Base-by-base conservation (phyloP, 371 early-diverging fungal genomes). In the Mortierella sp. region DNA sequence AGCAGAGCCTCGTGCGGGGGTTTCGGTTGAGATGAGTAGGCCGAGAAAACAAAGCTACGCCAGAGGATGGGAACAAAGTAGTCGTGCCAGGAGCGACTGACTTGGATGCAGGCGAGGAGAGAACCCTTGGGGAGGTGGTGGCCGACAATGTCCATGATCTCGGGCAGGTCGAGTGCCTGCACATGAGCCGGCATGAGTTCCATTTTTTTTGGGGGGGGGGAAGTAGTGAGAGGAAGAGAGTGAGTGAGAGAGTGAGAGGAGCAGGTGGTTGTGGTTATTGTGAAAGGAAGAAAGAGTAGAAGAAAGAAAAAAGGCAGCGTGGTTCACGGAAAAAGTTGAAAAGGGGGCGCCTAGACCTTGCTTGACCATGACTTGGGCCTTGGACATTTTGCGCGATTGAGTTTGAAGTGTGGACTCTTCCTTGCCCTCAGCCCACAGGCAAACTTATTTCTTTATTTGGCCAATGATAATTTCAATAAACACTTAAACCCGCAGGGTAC, bases 141-240 rank as follows among this genome's bases (percentile, higher is more conserved):
- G 8, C 64, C 64, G 40, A 64, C 34, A 21, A 64, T 37, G 64
- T 64, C 64, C 64, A 64, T 37, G 34, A 64, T 64, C 64, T 64
- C 64, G 37, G 64, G 64, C 64, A 64, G 24, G 64, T 64, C 64
- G 19, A 64, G 24, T 16, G 64, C 64, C 64, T 64, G 37, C 34
- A 64, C 5, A 37, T 64, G 64, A 19, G 64, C 64, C 8, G 64
- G 64, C 64, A 37, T 37, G 64, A 64, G 64, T 19, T 64, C 64
- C 37, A 64, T 64, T 64, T 9, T 21, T 40, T 21, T 21, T 5
- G 10, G 28, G 4, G 5, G 5, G 19, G 16, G 59, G 31, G 6
- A 19, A 21, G 59, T 59, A 16, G 13, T 31, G 59, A 0, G 53
- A 21, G 53, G 2, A 6, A 24, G 53, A 21, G 53, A 53, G 53